phyloP scores from a whole-genome alignment of 2,329 filamentous ascomycete species.

The Aspergillus sclerotialis region DNA sequence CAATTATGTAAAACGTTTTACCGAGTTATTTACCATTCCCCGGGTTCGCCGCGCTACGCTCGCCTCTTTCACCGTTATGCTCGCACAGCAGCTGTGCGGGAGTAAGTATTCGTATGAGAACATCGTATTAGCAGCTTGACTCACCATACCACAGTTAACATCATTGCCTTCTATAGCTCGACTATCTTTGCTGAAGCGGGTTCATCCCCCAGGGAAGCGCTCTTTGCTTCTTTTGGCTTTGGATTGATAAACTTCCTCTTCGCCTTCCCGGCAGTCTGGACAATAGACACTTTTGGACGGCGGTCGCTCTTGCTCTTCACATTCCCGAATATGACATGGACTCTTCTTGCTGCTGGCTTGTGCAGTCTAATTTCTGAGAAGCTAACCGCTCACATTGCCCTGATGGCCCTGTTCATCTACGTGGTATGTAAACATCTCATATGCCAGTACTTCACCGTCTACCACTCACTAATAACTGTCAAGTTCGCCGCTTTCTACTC shows the following conservation, averaged over 20 bases:
- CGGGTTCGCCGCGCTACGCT: constrained; percentile 56
- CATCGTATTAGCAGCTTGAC: constrained; percentile 1
- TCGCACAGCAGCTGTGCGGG: constrained; percentile 65
- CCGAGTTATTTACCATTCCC: constrained; percentile 44
- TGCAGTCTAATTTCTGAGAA: constrained; percentile 46
- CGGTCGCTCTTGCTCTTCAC: constrained; percentile 57
- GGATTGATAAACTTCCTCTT: constrained; percentile 60
- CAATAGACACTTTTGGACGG: constrained; percentile 62
- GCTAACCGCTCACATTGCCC: constrained; percentile 41
- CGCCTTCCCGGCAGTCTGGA: constrained; percentile 58
- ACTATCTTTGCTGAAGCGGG: constrained; percentile 52
- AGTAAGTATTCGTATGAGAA: constrained; percentile 15
- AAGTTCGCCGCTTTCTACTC: constrained; percentile 58
- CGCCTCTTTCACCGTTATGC: constrained; percentile 74
- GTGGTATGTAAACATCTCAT: constrained; percentile 25
- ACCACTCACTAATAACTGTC: too few species aligned
- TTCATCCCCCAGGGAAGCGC: constrained; percentile 47
- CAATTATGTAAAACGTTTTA: constrained; percentile 56
- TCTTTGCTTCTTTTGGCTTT: constrained; percentile 59
- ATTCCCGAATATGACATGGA: constrained; percentile 62
- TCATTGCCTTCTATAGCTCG: constrained; percentile 69
- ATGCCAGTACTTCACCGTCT: too few species aligned
- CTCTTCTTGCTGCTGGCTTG: constrained; percentile 56
- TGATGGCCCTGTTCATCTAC: constrained; percentile 57
- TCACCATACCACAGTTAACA: constrained; percentile 44